Conservation (phyloP, 768 basidiomycete species). For the Boletus vermiculosoides region DNA sequence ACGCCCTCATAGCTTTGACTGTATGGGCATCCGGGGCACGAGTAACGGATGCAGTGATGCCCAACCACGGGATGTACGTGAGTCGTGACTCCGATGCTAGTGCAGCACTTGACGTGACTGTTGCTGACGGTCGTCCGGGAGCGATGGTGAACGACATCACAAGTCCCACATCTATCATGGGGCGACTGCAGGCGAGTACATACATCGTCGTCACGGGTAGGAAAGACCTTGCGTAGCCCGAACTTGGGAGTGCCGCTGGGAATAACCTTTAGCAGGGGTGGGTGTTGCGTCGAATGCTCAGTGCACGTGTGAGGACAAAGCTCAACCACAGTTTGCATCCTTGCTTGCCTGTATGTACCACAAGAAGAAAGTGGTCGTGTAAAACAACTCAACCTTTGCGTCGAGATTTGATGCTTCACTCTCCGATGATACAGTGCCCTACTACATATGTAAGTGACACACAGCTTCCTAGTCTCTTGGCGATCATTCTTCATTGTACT, state of each 20-base stretch:
- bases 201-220: slow-evolving; percentile 39
- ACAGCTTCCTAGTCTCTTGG: slow-evolving; percentile 41
- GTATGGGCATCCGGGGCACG: slow-evolving; percentile 52
- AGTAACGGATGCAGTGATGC: not conserved
- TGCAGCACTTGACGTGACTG: slow-evolving; percentile 4
- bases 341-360: slow-evolving; percentile 29
- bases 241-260: slow-evolving; percentile 38
- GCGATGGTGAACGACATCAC: slow-evolving; percentile 45
- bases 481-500: slow-evolving; percentile 39
- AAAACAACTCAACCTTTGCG: slow-evolving; percentile 38
- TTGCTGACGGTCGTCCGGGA: slow-evolving; percentile 23
- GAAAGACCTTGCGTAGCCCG: slow-evolving; percentile 43
- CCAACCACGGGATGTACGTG: slow-evolving; percentile 45
- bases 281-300: not conserved
- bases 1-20: too few species aligned
- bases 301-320: not conserved
- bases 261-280: not conserved
- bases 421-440: slow-evolving; percentile 26
- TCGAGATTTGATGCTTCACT: slow-evolving; percentile 17
- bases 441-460: slow-evolving; percentile 33
- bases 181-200: slow-evolving; percentile 47
- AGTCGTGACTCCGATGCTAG: slow-evolving; percentile 39
- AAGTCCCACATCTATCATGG: slow-evolving; percentile 36
- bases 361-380: slow-evolving; percentile 48
- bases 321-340: not conserved